Evolutionary conservation across 345 rosid species (phyloP), one percentile per base, ranked within the genome.

Genomic region (Laguncularia racemosa): DNA sequence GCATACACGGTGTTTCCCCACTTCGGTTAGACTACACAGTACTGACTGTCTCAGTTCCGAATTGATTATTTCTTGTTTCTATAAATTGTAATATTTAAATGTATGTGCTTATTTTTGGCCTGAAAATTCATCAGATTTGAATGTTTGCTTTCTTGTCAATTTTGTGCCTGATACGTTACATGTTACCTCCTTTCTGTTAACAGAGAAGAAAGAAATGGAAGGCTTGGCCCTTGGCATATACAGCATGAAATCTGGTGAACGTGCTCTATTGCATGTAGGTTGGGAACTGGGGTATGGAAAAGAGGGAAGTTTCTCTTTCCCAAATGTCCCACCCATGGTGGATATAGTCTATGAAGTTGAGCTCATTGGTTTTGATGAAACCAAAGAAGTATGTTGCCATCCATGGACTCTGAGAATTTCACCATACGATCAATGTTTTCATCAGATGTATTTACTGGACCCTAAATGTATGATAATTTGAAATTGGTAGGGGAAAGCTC

Each of bases 331-430:
- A 38, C 88, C 96, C 55, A 81, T 78, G 96, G 95, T 95, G 13
- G 89, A 92, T 73, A 50, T 92, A 75, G 6, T 82, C 48, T 92
- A 92, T 65, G 96, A 89, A 76, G 95, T 82, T 64, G 96, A 86
- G 77, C 86, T 93, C 56, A 84, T 93, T 70, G 99, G 97, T n/a
- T 89, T 85, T 60, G 99, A 89, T 75, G 96, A 93, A 83, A 82
- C 84, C 44, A 83, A 83, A 67, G 96, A 93, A 80, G 97, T 79
- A 76, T 68, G 97, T 69, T 67, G n/a, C 59, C 57, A 47, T 23
- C 40, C 40, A 33, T 33, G 40, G 12, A 47, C 5, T 15, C 46
- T 33, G 40, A 33, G 40, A 33, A 33, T 7, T 17, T 2, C 18
- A 13, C 15, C 50, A 52, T 57, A 46, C 40, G 3, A 11, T 48